These are phyloP conservation scores for Diaporthe caulivora DNA, from an alignment of 2,329 filamentous ascomycete species.

Conservation along the genomic window DNA sequence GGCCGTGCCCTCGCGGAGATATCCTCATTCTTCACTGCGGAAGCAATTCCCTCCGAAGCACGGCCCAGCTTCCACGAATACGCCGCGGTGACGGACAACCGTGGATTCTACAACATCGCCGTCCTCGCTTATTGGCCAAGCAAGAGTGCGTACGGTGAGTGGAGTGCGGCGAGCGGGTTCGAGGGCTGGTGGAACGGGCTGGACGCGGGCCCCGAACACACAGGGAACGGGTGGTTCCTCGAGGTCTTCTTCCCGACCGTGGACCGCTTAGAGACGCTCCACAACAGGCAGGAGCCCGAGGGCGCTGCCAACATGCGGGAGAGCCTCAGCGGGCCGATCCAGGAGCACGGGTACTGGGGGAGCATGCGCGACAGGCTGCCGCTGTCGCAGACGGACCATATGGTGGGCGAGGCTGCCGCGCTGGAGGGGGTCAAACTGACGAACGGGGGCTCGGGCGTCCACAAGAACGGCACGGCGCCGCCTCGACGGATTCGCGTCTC, in stretches of 20 bases:
- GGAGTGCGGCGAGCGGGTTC: slow-evolving; percentile 52
- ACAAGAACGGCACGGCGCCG: neutral
- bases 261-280: slow-evolving; percentile 58
- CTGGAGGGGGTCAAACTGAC: neutral
- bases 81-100: slow-evolving; percentile 49
- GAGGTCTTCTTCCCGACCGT: slow-evolving; percentile 56
- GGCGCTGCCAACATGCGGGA: slow-evolving; percentile 56
- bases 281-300: slow-evolving; percentile 53
- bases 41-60: neutral
- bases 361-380: slow-evolving; percentile 59
- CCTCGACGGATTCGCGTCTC: slow-evolving; percentile 47
- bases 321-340: slow-evolving; percentile 51
- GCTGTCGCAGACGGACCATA: slow-evolving; percentile 51
- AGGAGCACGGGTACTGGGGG: slow-evolving; percentile 60
- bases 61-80: slow-evolving; percentile 47
- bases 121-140: slow-evolving; percentile 55
- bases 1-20: neutral
- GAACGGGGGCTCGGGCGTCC: neutral
- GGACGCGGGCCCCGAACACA: slow-evolving; percentile 38
- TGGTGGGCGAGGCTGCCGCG: slow-evolving; percentile 46
- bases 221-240: slow-evolving; percentile 54
- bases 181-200: slow-evolving; percentile 52
- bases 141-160: slow-evolving; percentile 46
- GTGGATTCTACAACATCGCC: slow-evolving; percentile 50
- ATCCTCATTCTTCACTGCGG: neutral